These are phyloP conservation scores for Eragrostis tef DNA, from an alignment of 202 grass and related monocot species.

Conservation along the genomic window DNA sequence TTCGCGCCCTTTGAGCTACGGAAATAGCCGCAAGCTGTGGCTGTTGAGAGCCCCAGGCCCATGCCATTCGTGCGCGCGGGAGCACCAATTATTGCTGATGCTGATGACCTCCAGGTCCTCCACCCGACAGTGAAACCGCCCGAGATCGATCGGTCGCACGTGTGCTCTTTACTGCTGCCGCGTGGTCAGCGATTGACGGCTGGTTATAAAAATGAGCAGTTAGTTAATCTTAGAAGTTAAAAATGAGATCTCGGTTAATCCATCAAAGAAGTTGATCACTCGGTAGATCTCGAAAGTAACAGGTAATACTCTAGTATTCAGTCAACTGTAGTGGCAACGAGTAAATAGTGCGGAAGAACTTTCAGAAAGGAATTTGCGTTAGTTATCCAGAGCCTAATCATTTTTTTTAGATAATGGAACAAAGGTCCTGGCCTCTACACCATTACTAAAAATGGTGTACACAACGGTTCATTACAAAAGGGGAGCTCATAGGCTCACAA, in stretches of 20 bases:
- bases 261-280: background rate
- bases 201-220: background rate
- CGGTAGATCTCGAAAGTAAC: background rate
- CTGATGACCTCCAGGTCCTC: background rate
- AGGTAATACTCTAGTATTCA: too few species aligned
- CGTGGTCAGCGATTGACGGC: conserved; percentile 7
- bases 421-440: too few species aligned
- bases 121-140: conserved; percentile 11
- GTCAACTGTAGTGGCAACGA: too few species aligned
- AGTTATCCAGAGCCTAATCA: too few species aligned
- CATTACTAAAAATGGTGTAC: too few species aligned
- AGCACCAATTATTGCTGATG: conserved; percentile 15
- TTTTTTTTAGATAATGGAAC: too few species aligned
- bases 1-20: background rate
- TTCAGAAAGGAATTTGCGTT: background rate
- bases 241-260: background rate
- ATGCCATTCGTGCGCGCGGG: conserved; percentile 22
- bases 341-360: background rate
- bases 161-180: conserved; percentile 34
- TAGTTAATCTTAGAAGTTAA: background rate
- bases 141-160: conserved; percentile 20
- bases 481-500: too few species aligned
- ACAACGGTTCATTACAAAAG: too few species aligned
- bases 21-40: background rate
- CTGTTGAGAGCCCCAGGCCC: background rate